These are phyloP conservation scores for Cladosporium halotolerans DNA, from an alignment of 2,329 filamentous ascomycete species.

Conservation along the genomic window DNA sequence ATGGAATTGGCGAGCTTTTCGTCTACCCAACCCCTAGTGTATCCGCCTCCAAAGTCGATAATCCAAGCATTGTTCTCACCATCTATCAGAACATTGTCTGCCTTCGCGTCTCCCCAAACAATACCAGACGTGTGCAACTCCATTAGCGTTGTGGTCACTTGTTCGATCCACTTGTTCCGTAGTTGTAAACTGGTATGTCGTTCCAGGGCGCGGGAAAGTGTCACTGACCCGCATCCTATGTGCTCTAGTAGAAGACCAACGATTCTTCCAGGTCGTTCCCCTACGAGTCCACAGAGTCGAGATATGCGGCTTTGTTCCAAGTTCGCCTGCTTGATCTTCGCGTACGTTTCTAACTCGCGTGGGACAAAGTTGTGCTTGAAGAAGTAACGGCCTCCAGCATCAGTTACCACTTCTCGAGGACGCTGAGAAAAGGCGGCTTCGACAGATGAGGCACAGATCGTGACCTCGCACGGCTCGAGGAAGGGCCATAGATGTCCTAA, in stretches of 20 bases:
- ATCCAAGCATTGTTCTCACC: conserved; percentile 19
- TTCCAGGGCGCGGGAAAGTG: background rate
- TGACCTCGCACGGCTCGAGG: background rate
- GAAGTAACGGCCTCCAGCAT: background rate
- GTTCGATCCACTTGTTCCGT: conserved; percentile 1
- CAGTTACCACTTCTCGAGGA: background rate
- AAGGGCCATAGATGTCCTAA: background rate
- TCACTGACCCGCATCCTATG: background rate
- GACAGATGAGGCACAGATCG: background rate
- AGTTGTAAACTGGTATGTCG: background rate
- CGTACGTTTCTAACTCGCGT: background rate
- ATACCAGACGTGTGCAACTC: conserved; percentile 19
- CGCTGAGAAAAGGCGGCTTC: background rate
- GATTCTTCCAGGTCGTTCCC: background rate
- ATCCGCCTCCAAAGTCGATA: conserved; percentile 24
- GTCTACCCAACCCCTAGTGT: conserved; percentile 22
- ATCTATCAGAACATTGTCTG: conserved; percentile 24
- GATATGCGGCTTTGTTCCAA: background rate
- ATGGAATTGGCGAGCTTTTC: conserved; percentile 18
- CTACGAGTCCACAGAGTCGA: conserved; percentile 3
- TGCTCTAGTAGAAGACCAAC: conserved; percentile 1
- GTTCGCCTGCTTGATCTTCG: background rate
- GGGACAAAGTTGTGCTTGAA: background rate
- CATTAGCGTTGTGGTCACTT: background rate
- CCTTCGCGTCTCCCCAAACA: conserved; percentile 25